A percentile compares a stretch with the other conserved stretches of the same genome.
These are phyloP conservation scores for Debaryomyces fabryi DNA, from an alignment of 1,139 yeast genomes.

Conservation along the genomic window DNA sequence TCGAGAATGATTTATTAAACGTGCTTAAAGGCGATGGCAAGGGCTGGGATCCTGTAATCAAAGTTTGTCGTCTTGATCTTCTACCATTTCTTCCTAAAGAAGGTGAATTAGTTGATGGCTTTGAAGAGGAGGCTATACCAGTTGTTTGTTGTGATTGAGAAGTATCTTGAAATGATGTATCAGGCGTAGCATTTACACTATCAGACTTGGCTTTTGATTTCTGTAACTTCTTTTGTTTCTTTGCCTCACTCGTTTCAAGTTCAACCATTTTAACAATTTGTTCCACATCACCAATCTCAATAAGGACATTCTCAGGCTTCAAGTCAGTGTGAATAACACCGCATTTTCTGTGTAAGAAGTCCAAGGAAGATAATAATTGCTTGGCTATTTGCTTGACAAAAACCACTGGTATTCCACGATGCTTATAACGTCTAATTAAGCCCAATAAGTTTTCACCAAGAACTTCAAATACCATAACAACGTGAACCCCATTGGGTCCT, in stretches of 20 bases:
- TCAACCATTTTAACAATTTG: constrained; percentile 62
- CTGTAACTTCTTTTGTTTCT: constrained; percentile 40
- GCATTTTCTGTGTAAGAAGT: constrained; percentile 79
- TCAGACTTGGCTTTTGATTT: constrained; percentile 26
- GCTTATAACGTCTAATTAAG: constrained; percentile 65
- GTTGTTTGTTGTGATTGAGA: constrained; percentile 9
- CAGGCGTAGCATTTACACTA: constrained; percentile 16
- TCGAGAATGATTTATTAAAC: constrained; percentile 41
- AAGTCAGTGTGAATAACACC: constrained; percentile 92
- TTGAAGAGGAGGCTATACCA: constrained; percentile 8
- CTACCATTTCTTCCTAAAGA: constrained; percentile 51
- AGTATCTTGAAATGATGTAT: constrained; percentile 16
- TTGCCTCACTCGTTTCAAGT: constrained; percentile 52
- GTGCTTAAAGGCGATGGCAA: constrained; percentile 74
- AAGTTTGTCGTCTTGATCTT: constrained; percentile 69
- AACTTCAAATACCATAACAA: constrained; percentile 88
- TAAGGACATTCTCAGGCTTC: constrained; percentile 86
- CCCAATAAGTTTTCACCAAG: constrained; percentile 81
- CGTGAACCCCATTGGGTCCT: constrained; percentile 78
- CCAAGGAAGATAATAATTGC: constrained; percentile 75
- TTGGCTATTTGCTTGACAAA: constrained; percentile 81
- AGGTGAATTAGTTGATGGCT: constrained; percentile 34
- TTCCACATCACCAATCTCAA: constrained; percentile 79
- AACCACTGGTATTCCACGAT: constrained; percentile 72
- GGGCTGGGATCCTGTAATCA: constrained; percentile 87